A percentile compares a stretch with the other conserved stretches of the same genome.
These are phyloP conservation scores for Penicillium canescens DNA, from an alignment of 495 filamentous ascomycete genomes.

Conservation along the genomic window DNA sequence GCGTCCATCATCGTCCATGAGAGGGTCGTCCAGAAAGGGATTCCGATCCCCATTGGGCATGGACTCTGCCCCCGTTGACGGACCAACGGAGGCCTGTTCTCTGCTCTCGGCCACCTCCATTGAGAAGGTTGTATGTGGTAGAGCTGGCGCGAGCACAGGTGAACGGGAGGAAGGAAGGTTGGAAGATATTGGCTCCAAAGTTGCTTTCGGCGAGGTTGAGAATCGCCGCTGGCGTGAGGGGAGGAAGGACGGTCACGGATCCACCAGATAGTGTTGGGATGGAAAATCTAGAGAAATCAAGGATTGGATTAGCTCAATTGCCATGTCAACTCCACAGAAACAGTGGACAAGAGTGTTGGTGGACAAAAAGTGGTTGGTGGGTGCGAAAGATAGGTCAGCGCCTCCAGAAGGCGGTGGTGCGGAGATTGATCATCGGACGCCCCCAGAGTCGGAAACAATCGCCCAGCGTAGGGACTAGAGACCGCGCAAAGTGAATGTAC, in stretches of 20 bases:
- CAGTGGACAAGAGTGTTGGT: conserved; percentile 1
- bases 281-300: conserved; percentile 16
- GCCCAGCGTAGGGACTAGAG: conserved; percentile 16
- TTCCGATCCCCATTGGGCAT: conserved; percentile 42
- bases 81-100: conserved; percentile 38
- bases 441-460: conserved; percentile 35
- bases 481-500: conserved; percentile 23
- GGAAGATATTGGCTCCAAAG: conserved; percentile 6
- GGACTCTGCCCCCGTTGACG: conserved; percentile 33
- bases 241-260: conserved; percentile 23
- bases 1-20: conserved; percentile 44
- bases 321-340: conserved; percentile 17
- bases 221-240: conserved; percentile 19
- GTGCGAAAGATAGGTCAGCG: conserved; percentile 25
- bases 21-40: conserved; percentile 37
- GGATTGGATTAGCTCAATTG: conserved; percentile 28
- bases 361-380: conserved; percentile 21
- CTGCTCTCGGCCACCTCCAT: conserved; percentile 48
- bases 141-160: neutral
- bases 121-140: conserved; percentile 1
- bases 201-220: conserved; percentile 16
- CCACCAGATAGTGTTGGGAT: conserved; percentile 6
- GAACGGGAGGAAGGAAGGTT: neutral
- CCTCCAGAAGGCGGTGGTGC: conserved; percentile 47
- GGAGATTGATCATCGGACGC: conserved; percentile 47